Percentiles rank a stretch among this genome's conserved stretches.
These are phyloP conservation scores for Pythium aphanidermatum DNA, from an alignment of 352 stramenopile species.

Conservation along the genomic window DNA sequence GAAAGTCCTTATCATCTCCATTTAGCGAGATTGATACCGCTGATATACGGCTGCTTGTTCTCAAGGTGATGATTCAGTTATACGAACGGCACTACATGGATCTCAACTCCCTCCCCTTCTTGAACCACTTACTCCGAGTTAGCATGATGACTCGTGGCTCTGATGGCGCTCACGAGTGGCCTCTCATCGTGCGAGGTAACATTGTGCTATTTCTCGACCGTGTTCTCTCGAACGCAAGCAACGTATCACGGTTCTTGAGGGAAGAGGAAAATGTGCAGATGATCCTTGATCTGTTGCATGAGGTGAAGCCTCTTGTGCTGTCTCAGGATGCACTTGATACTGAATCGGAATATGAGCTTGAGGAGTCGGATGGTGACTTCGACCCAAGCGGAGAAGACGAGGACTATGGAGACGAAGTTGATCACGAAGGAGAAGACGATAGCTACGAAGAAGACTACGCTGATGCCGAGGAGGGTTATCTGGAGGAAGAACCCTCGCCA, in stretches of 20 bases:
- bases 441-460: constrained; percentile 34
- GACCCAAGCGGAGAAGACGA: constrained; percentile 44
- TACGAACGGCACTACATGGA: constrained; percentile 78
- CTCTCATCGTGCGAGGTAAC: constrained; percentile 72
- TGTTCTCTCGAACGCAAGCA: constrained; percentile 72
- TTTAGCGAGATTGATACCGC: constrained; percentile 43
- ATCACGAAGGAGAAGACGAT: constrained; percentile 27
- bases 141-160: constrained; percentile 62
- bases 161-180: constrained; percentile 47
- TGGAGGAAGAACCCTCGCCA: constrained; percentile 39
- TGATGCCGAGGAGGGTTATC: constrained; percentile 24
- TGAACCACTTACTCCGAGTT: constrained; percentile 77
- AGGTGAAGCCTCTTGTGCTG: constrained; percentile 73
- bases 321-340: constrained; percentile 54
- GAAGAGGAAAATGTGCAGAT: constrained; percentile 71
- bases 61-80: constrained; percentile 86
- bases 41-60: constrained; percentile 70
- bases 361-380: constrained; percentile 48
- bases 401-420: constrained; percentile 38
- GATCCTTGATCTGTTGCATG: constrained; percentile 64
- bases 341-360: constrained; percentile 53
- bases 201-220: constrained; percentile 81
- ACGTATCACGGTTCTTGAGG: constrained; percentile 69
- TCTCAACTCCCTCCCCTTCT: constrained; percentile 68
- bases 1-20: constrained; percentile 23